phyloP scores from a whole-genome alignment of 2,329 filamentous ascomycete species.

The Alternaria burnsii region DNA sequence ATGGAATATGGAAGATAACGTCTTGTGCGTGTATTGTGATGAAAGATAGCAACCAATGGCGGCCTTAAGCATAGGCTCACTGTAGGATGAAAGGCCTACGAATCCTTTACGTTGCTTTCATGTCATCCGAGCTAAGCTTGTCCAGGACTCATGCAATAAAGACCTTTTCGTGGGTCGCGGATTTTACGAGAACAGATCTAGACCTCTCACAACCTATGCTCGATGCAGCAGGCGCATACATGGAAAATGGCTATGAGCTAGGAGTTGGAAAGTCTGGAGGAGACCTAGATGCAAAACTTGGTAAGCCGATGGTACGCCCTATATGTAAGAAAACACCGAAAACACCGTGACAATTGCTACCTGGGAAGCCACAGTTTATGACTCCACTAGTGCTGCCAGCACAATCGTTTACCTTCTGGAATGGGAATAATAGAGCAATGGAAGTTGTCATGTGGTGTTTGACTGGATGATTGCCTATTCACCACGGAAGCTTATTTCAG shows the following conservation, averaged over 20 bases:
- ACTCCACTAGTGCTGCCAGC: background rate
- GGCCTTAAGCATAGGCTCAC: too few species aligned
- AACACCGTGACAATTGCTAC: background rate
- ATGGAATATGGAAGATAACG: background rate
- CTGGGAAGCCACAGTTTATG: background rate
- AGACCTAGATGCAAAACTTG: background rate
- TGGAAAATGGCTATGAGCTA: background rate
- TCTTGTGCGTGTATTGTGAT: background rate
- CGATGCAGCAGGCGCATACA: background rate
- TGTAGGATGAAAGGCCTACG: background rate
- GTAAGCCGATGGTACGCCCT: background rate
- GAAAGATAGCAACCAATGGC: background rate
- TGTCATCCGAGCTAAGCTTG: background rate
- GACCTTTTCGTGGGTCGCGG: background rate
- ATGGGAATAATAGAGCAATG: fast-evolving
- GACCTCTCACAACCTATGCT: background rate
- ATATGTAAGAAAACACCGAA: background rate
- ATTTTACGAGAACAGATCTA: fast-evolving
- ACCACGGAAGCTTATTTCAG: background rate
- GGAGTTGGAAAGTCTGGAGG: too few species aligned
- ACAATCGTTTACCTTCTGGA: background rate
- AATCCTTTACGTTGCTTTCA: background rate
- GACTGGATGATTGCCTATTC: background rate
- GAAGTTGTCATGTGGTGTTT: background rate
- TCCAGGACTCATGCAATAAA: background rate